Conservation (phyloP, 2,329 filamentous ascomycete genomes). For the Fusarium sp. region DNA sequence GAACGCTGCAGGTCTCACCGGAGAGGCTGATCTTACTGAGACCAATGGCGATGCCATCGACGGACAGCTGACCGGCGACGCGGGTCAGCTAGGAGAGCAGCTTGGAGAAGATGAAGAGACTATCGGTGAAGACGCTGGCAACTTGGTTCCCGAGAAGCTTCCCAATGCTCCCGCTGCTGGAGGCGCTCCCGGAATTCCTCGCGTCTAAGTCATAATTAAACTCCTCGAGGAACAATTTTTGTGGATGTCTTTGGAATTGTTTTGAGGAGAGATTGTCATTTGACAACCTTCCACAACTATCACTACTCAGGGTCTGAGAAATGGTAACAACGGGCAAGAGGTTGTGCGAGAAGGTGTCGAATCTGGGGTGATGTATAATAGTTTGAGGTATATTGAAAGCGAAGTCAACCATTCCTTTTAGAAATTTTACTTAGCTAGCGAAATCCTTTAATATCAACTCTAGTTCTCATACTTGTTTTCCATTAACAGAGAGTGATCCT, state of each 20-base stretch:
- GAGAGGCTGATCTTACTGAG: background rate
- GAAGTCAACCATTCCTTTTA: background rate
- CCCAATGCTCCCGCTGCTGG: background rate
- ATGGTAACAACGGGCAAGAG: background rate
- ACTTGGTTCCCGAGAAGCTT: background rate
- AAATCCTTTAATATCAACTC: background rate
- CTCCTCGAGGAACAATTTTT: background rate
- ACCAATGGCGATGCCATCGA: constrained; percentile 2
- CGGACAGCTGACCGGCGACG: background rate
- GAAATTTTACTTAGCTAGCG: background rate
- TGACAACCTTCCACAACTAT: background rate
- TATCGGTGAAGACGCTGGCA: background rate
- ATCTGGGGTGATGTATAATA: background rate
- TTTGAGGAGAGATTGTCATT: background rate
- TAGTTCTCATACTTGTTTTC: accelerated
- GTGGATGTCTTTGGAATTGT: background rate
- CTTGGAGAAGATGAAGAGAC: background rate
- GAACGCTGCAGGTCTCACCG: background rate
- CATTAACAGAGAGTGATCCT: background rate
- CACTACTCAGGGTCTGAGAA: background rate
- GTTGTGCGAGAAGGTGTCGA: background rate
- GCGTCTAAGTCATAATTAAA: background rate
- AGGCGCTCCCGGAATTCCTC: background rate
- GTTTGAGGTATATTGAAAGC: background rate
- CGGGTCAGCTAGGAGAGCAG: background rate